phyloP scores from a whole-genome alignment of 2,329 filamentous ascomycete genomes.

The Arthroderma uncinatum region DNA sequence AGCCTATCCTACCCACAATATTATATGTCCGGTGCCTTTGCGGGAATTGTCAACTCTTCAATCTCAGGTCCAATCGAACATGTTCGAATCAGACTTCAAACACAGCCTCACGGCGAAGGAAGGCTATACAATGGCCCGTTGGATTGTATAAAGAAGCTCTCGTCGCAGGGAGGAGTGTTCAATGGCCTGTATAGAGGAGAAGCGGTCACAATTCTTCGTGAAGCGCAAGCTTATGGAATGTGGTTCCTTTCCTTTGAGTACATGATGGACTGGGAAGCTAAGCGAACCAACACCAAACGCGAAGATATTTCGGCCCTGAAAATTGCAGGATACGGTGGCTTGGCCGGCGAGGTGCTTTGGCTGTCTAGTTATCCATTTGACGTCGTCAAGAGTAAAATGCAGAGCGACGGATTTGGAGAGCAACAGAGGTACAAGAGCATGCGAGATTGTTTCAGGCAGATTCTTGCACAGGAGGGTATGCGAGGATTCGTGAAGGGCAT shows the following conservation, averaged over 20 bases:
- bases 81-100: constrained; percentile 89
- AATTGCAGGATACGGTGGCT: constrained; percentile 80
- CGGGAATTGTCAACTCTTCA: constrained; percentile 77
- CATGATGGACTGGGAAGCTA: constrained; percentile 82
- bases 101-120: constrained; percentile 76
- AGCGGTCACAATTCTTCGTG: constrained; percentile 72
- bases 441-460: constrained; percentile 81
- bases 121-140: constrained; percentile 72
- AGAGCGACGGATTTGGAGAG: constrained; percentile 79
- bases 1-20: constrained; percentile 72
- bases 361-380: constrained; percentile 88
- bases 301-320: constrained; percentile 72
- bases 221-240: constrained; percentile 86
- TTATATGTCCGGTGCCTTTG: constrained; percentile 82
- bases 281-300: constrained; percentile 62
- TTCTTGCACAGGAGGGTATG: constrained; percentile 62
- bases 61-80: constrained; percentile 92
- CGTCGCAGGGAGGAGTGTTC: constrained; percentile 54
- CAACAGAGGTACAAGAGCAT: constrained; percentile 65
- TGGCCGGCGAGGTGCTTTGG: constrained; percentile 92
- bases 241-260: constrained; percentile 97
- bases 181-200: constrained; percentile 76
- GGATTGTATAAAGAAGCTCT: constrained; percentile 83
- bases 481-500: constrained; percentile 92
- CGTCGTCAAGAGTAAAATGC: constrained; percentile 99